Evolutionary conservation across 768 basidiomycete species (phyloP), one percentile per base, ranked within the genome.

Genomic region (Phallus indusiatus): DNA sequence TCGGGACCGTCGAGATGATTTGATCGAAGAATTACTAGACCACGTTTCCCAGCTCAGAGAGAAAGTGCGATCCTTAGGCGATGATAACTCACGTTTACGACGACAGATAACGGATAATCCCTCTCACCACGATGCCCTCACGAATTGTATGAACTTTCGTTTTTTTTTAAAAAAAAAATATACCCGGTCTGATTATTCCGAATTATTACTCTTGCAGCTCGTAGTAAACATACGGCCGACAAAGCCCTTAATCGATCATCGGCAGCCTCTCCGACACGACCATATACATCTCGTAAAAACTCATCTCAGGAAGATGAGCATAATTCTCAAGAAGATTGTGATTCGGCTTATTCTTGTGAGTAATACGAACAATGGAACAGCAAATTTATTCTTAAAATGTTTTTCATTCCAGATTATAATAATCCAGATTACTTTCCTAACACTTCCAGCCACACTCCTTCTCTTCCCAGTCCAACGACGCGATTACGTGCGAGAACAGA

Each of bases 71-170:
- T 51, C 50, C 18, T 51, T 51, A 51, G 50, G 50, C 11, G 50
- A 51, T 14, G 50, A 51, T 34, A 51, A 51, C 20, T 51, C 50
- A 51, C 50, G 50, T 51, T 51, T 51, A 34, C 50, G 50, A 51
- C 50, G 14, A 12, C 21, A 22, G 50, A 4, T 51, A 4, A 51
- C 50, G 50, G 42, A 42, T 42, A 10, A 42, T 14, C 42, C 14
- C n/a, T 42, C n/a, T 42, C 42, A 28, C 7, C 28, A 42, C 12
- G 42, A 42, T n/a, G 12, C 42, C 42, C 14, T 42, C 42, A 42
- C 42, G 42, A 42, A 42, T 11, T 10, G 42, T 42, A 42, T n/a
- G n/a, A n/a, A n/a, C n/a, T n/a, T n/a, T n/a, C n/a, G 28, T 28
- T 28, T 28, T 28, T 28, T 28, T 28, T n/a, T n/a, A n/a, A n/a